Evolutionary conservation across 768 basidiomycete genomes (phyloP).

Genomic region (Punctularia strigosozonata): DNA sequence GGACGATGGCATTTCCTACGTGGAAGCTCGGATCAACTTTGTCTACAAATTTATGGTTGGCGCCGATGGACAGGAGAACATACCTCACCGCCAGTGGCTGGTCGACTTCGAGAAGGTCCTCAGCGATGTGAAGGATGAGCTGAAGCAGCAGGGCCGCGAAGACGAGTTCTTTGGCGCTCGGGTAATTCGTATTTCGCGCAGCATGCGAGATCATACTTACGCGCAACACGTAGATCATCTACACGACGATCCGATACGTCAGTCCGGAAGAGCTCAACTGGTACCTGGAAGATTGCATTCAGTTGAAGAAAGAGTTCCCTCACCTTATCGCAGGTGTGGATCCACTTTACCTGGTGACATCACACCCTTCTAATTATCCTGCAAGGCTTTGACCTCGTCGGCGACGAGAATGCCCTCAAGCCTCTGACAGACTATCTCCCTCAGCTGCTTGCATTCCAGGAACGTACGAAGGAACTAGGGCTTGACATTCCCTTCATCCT

Average conservation of each 20-base stretch:
- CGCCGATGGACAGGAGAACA: conserved; percentile 40
- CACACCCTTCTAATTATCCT: no score
- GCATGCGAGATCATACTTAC: background rate
- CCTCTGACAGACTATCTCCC: conserved; percentile 55
- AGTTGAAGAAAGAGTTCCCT: conserved; percentile 63
- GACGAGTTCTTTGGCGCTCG: conserved; percentile 58
- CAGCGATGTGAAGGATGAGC: conserved; percentile 38
- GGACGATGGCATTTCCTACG: conserved; percentile 61
- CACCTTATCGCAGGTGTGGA: conserved; percentile 51
- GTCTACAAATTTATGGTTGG: conserved; percentile 43
- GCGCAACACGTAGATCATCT: conserved; percentile 44
- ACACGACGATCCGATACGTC: conserved; percentile 47
- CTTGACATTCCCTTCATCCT: conserved; percentile 68
- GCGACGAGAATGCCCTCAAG: conserved; percentile 48
- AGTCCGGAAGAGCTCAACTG: conserved; percentile 44
- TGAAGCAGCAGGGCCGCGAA: conserved; percentile 38
- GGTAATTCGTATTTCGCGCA: conserved; percentile 21
- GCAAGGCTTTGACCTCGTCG: conserved; percentile 73
- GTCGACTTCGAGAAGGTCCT: conserved; percentile 38
- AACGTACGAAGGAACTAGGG: conserved; percentile 41
- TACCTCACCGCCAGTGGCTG: conserved; percentile 53
- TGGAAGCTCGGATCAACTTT: conserved; percentile 62
- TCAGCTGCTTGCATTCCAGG: conserved; percentile 45
- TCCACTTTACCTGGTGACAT: background rate
- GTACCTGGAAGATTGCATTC: conserved; percentile 67